Conservation (phyloP, 225 moss, liverwort and hornwort species). For the Pseudisothecium myosuroides region DNA sequence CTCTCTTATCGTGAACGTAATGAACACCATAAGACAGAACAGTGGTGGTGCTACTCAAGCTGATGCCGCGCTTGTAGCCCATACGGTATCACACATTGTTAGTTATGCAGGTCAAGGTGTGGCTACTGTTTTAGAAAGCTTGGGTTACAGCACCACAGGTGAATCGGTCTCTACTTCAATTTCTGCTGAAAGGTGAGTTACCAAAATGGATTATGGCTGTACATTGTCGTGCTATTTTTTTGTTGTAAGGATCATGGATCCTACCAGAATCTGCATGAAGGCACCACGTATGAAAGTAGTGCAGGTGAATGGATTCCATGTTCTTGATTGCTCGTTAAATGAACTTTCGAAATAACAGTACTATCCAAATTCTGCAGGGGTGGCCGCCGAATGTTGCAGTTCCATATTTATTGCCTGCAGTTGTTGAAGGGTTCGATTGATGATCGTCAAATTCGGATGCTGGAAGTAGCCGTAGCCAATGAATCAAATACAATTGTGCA, state of each 20-base stretch:
- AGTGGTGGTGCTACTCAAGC: constrained; percentile 60
- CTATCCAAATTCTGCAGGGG: constrained; percentile 33
- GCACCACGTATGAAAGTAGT: neutral
- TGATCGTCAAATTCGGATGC: constrained; percentile 78
- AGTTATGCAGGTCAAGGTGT: constrained; percentile 44
- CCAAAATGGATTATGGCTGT: neutral
- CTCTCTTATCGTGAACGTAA: constrained; percentile 54
- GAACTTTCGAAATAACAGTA: constrained; percentile 7
- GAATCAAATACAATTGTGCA: constrained; percentile 59
- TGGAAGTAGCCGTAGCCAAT: constrained; percentile 83
- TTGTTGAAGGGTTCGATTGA: constrained; percentile 75
- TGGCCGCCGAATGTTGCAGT: constrained; percentile 77
- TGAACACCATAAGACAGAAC: constrained; percentile 75
- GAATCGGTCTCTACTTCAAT: constrained; percentile 25
- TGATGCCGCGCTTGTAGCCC: constrained; percentile 73
- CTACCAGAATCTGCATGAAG: neutral
- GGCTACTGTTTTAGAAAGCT: constrained; percentile 56
- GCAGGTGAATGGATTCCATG: neutral
- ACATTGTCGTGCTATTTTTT: neutral
- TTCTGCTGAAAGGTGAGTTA: constrained; percentile 37
- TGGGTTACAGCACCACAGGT: constrained; percentile 38
- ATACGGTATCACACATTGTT: constrained; percentile 56
- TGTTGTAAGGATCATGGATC: neutral
- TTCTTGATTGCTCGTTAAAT: neutral
- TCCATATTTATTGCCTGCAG: constrained; percentile 83